phyloP scores from a whole-genome alignment of 805 yeast species.

The Candida caryicola region DNA sequence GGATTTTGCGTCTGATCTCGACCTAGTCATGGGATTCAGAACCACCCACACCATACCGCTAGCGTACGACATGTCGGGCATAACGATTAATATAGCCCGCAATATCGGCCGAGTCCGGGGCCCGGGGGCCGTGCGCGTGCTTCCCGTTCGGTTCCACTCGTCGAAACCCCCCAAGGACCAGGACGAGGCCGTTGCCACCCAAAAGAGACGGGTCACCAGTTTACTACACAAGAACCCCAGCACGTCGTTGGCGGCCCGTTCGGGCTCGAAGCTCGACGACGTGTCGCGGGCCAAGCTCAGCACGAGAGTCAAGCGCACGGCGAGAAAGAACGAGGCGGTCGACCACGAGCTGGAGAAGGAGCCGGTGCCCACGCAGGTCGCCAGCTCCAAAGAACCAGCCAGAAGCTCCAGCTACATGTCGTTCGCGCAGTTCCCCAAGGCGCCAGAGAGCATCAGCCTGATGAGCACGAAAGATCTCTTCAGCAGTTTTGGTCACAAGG shows the following conservation, averaged over 20 bases:
- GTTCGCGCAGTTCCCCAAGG: conserved; percentile 31
- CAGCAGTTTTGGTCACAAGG: conserved; percentile 8
- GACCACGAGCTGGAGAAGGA: neutral
- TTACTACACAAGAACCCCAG: conserved; percentile 2
- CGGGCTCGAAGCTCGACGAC: neutral
- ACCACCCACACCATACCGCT: too few relatives aligned
- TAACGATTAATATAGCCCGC: too few relatives aligned
- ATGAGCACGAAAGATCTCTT: conserved; percentile 19
- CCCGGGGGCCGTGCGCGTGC: neutral
- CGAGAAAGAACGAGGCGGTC: neutral
- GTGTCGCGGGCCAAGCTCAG: neutral
- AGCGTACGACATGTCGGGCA: too few relatives aligned
- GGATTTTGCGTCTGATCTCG: too few relatives aligned
- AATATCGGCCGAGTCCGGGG: too few relatives aligned
- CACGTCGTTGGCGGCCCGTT: neutral
- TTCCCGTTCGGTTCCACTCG: conserved; percentile 8
- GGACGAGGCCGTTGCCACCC: conserved; percentile 3
- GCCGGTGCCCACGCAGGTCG: neutral
- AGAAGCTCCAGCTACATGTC: conserved; percentile 20
- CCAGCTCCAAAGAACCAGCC: neutral
- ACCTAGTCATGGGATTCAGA: too few relatives aligned
- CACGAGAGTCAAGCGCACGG: neutral
- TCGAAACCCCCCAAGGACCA: conserved; percentile 15
- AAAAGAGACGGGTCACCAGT: conserved; percentile 4
- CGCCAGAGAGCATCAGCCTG: conserved; percentile 18